Evolutionary conservation across 1,139 yeast genomes (phyloP).

Genomic region (Magnusiomyces tetraspermus): DNA sequence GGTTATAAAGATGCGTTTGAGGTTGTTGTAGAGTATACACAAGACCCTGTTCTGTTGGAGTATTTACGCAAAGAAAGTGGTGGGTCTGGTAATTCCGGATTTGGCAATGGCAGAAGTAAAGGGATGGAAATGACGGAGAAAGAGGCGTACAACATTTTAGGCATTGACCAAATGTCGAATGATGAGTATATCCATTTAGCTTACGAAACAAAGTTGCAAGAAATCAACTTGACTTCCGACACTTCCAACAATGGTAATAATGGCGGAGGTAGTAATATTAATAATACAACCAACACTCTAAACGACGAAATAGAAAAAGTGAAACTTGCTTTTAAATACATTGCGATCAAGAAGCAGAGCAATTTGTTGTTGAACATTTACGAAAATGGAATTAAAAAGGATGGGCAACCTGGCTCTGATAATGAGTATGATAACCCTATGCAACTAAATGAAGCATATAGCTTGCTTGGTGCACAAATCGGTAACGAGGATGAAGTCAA

Average conservation of each 20-base stretch:
- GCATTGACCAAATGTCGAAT: conserved; percentile 7
- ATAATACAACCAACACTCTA: too few relatives aligned
- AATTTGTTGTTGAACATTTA: conserved; percentile 30
- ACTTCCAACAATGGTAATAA: too few relatives aligned
- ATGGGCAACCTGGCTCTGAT: too few relatives aligned
- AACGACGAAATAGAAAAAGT: conserved; percentile 6
- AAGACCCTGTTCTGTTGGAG: too few relatives aligned
- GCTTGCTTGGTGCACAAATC: background rate
- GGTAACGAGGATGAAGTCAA: background rate
- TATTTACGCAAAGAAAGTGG: too few relatives aligned
- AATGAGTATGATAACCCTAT: conserved; percentile 47
- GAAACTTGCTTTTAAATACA: conserved; percentile 45
- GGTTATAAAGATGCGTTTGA: conserved; percentile 19
- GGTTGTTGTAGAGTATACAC: conserved; percentile 19
- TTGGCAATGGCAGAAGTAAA: conserved; percentile 41
- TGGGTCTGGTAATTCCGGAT: conserved; percentile 34
- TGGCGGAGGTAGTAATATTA: too few relatives aligned
- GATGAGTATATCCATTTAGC: conserved; percentile 14
- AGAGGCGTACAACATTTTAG: conserved; percentile 42
- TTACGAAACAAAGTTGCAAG: conserved; percentile 11
- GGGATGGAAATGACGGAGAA: conserved; percentile 48
- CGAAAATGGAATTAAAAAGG: conserved; percentile 19
- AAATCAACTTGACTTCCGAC: conserved; percentile 6
- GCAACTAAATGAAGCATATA: conserved; percentile 33
- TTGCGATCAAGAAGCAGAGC: conserved; percentile 49